These are phyloP conservation scores for Crepidotus variabilis DNA, from an alignment of 768 basidiomycete genomes.

Conservation along the genomic window DNA sequence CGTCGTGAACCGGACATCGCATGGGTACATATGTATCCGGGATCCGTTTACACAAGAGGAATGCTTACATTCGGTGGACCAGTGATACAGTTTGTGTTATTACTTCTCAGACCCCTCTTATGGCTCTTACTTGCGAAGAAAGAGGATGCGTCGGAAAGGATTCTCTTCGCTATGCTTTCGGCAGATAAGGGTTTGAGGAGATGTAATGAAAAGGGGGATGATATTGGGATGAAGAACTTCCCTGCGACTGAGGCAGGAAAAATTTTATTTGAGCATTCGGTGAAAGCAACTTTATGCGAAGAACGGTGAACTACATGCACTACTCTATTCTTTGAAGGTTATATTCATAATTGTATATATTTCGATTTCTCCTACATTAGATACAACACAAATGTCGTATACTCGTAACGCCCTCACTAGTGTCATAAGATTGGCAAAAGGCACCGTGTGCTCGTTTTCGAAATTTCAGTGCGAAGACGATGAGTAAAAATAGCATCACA, in stretches of 20 bases:
- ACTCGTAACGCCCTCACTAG: too few relatives aligned
- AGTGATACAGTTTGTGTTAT: slow-evolving; percentile 12
- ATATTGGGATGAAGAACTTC: slow-evolving; percentile 18
- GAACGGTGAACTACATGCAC: background rate
- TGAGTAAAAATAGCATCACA: too few relatives aligned
- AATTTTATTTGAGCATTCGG: slow-evolving; percentile 18
- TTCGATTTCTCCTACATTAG: too few relatives aligned
- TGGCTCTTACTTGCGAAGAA: slow-evolving; percentile 18
- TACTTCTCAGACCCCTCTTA: slow-evolving; percentile 16
- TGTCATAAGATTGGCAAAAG: too few relatives aligned
- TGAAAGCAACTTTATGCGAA: slow-evolving; percentile 2
- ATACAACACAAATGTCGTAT: too few relatives aligned
- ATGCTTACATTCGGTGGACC: slow-evolving; percentile 11
- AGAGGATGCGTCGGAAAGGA: slow-evolving; percentile 26
- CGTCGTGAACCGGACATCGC: slow-evolving; percentile 34
- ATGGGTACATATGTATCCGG: slow-evolving; percentile 42
- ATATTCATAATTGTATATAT: too few relatives aligned
- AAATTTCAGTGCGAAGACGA: too few relatives aligned
- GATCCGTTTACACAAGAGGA: slow-evolving; percentile 28
- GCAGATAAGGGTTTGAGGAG: slow-evolving; percentile 18
- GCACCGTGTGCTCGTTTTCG: too few relatives aligned
- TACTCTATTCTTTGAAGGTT: background rate
- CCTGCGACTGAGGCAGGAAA: slow-evolving; percentile 12
- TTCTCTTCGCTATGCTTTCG: slow-evolving; percentile 26
- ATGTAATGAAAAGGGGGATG: slow-evolving; percentile 15